Percentiles rank a stretch among this genome's conserved stretches.
Evolutionary conservation across 2,329 filamentous ascomycete genomes (phyloP).

Genomic region (Talaromyces sp.): DNA sequence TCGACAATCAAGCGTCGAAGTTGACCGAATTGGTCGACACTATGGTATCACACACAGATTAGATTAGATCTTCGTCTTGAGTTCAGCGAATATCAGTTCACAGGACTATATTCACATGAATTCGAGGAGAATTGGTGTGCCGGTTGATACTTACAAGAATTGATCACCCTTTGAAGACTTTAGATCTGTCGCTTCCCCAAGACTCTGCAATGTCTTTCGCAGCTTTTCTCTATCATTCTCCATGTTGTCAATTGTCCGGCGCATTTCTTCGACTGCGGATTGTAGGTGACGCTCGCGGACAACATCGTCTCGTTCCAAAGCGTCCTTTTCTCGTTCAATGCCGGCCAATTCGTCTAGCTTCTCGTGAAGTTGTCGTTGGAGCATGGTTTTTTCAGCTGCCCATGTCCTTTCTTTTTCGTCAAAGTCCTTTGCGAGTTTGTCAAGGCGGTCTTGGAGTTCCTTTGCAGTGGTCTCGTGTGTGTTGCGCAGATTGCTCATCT

Average conservation of each 20-base stretch:
- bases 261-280: constrained; percentile 41
- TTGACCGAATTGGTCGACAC: constrained; percentile 51
- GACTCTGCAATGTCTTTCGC: constrained; percentile 49
- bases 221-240: constrained; percentile 51
- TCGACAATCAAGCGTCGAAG: constrained; percentile 52
- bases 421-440: constrained; percentile 26
- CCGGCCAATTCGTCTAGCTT: constrained; percentile 41
- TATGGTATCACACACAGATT: constrained; percentile 26
- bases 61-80: constrained; percentile 5
- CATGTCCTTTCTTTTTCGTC: constrained; percentile 33
- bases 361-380: constrained; percentile 39
- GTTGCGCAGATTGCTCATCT: constrained; percentile 25
- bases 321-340: constrained; percentile 43
- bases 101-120: neutral
- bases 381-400: constrained; percentile 30
- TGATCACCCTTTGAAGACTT: constrained; percentile 48
- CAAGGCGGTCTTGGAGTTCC: constrained; percentile 24
- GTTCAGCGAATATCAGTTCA: neutral
- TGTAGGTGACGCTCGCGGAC: constrained; percentile 47
- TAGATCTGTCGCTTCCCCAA: constrained; percentile 51
- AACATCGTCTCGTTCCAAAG: constrained; percentile 45
- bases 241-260: constrained; percentile 49
- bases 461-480: constrained; percentile 18
- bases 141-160: constrained; percentile 46
- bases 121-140: neutral